phyloP scores from a whole-genome alignment of 2,329 filamentous ascomycete genomes.

The Fusarium tanahbumbuense region DNA sequence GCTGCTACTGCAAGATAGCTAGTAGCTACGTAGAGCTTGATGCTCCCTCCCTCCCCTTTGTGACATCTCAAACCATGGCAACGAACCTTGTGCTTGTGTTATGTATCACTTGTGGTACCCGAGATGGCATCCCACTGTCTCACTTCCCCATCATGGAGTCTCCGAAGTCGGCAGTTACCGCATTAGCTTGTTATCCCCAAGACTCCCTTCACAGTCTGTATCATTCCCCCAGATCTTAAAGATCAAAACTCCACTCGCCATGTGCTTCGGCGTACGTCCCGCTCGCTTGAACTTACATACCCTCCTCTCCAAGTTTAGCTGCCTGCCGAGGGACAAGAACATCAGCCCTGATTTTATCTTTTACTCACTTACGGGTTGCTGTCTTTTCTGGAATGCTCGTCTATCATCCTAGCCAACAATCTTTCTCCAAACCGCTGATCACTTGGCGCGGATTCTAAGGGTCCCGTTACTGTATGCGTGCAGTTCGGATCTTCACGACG shows the following conservation, averaged over 20 bases:
- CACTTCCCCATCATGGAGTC: conserved; percentile 19
- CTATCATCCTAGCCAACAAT: conserved; percentile 15
- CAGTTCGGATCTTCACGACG: conserved; percentile 13
- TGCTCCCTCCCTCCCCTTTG: background rate
- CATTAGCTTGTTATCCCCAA: background rate
- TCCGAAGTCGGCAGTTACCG: conserved; percentile 23
- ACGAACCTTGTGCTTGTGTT: conserved; percentile 19
- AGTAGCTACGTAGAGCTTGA: background rate
- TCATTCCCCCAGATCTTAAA: conserved; percentile 7
- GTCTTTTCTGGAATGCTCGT: conserved; percentile 34
- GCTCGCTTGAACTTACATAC: conserved; percentile 16
- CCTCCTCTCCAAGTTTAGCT: background rate
- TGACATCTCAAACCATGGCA: conserved; percentile 18
- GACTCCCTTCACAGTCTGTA: background rate
- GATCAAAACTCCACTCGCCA: conserved; percentile 35
- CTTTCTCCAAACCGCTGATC: conserved; percentile 19
- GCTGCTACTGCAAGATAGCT: background rate
- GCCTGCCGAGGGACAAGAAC: background rate
- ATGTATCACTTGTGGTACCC: conserved; percentile 22
- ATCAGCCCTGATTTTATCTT: conserved; percentile 16
- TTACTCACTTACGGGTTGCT: background rate
- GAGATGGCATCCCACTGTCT: conserved; percentile 28
- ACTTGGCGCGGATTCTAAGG: conserved; percentile 16
- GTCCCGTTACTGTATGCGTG: conserved; percentile 8
- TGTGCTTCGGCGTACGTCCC: conserved; percentile 22